Percentiles rank a stretch among this genome's conserved stretches.
These are phyloP conservation scores for Penicillium brevicompactum DNA, from an alignment of 2,329 filamentous ascomycete genomes.

Conservation along the genomic window DNA sequence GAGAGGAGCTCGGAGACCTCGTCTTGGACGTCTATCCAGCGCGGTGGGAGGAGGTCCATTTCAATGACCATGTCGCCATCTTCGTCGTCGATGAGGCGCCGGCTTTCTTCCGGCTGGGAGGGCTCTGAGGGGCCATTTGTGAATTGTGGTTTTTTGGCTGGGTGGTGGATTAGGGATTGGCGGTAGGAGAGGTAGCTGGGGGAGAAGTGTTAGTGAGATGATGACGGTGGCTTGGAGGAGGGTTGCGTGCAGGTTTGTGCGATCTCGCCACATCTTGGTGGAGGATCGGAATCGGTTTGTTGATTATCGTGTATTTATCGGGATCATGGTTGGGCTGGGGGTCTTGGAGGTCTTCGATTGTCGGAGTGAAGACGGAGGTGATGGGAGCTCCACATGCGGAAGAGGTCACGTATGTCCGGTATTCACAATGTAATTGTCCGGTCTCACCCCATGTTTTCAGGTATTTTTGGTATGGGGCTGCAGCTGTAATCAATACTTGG, in stretches of 20 bases:
- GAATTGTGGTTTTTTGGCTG: conserved; percentile 79
- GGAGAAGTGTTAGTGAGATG: conserved; percentile 15
- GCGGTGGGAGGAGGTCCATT: conserved; percentile 93
- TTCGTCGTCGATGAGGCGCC: conserved; percentile 81
- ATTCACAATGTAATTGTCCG: conserved; percentile 3
- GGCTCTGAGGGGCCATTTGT: conserved; percentile 64
- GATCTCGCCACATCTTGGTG: conserved; percentile 92
- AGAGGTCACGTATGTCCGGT: conserved; percentile 10
- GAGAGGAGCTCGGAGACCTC: conserved; percentile 83
- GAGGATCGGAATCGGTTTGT: conserved; percentile 12
- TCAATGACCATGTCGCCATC: conserved; percentile 96
- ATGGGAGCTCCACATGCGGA: conserved; percentile 10
- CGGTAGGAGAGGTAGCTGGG: conserved; percentile 95
- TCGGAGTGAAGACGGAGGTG: conserved; percentile 1
- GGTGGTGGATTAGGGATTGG: conserved; percentile 96
- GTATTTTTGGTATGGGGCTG: conserved; percentile 5
- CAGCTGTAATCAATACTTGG: neutral
- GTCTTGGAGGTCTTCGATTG: neutral
- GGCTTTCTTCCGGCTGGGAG: conserved; percentile 67
- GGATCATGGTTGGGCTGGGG: conserved; percentile 16
- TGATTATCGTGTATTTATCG: conserved; percentile 19
- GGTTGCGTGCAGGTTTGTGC: conserved; percentile 84
- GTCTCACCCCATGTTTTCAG: neutral
- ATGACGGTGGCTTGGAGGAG: neutral
- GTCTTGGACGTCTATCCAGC: conserved; percentile 94